A percentile compares a stretch with the other conserved stretches of the same genome.
Evolutionary conservation across 768 basidiomycete genomes (phyloP).

Genomic region (Tulasnella sp.): DNA sequence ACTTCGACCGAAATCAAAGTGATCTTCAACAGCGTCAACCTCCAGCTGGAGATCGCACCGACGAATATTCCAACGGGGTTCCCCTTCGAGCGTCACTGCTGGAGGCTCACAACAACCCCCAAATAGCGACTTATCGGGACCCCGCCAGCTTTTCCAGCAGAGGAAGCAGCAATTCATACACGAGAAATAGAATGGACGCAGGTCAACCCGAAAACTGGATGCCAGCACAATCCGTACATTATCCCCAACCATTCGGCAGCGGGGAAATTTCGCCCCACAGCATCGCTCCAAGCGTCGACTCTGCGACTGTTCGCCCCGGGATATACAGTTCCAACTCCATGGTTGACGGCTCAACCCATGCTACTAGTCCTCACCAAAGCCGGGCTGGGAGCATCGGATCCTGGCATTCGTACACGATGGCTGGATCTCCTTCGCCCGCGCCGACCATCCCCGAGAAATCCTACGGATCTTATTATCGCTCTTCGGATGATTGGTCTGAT

Average conservation of each 20-base stretch:
- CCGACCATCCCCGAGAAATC: background rate
- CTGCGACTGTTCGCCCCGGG: background rate
- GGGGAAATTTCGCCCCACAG: background rate
- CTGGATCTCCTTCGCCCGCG: background rate
- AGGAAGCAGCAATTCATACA: background rate
- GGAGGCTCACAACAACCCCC: background rate
- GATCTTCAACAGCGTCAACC: background rate
- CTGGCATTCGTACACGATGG: background rate
- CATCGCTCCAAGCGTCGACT: background rate
- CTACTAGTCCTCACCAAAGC: background rate
- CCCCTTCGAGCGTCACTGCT: background rate
- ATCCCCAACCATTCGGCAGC: background rate
- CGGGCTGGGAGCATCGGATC: background rate
- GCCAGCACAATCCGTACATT: background rate
- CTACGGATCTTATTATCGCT: background rate
- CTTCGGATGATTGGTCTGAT: background rate
- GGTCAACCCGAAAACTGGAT: background rate
- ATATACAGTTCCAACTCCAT: background rate
- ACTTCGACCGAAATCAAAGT: slow-evolving; percentile 8
- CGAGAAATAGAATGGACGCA: background rate
- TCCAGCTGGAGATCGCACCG: background rate
- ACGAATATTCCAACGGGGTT: background rate
- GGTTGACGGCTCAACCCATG: background rate
- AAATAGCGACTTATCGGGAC: background rate
- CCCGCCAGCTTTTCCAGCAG: background rate